These are phyloP conservation scores for Colletotrichum salicis DNA, from an alignment of 2,329 filamentous ascomycete genomes.

Conservation along the genomic window DNA sequence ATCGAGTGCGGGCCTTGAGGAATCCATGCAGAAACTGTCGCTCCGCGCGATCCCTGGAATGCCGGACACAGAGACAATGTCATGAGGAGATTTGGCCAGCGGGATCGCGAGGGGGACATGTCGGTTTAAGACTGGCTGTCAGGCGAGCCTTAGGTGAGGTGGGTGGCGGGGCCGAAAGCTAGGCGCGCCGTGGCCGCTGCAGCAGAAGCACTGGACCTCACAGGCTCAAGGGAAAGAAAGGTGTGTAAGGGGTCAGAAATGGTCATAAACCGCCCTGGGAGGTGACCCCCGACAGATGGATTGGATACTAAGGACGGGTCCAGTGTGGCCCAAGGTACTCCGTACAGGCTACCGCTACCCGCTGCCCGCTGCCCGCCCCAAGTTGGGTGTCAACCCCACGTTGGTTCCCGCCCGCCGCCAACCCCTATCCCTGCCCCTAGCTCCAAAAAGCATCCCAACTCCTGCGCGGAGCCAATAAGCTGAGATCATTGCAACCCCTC, in stretches of 20 bases:
- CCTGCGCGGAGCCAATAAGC: constrained; percentile 15
- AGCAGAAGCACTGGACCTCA: constrained; percentile 5
- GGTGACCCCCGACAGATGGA: constrained; percentile 1
- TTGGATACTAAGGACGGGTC: background rate
- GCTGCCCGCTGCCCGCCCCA: constrained; percentile 2
- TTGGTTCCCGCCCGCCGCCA: constrained; percentile 10
- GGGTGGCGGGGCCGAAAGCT: constrained; percentile 35
- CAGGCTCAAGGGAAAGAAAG: background rate
- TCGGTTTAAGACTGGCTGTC: constrained; percentile 28
- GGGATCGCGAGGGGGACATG: constrained; percentile 24
- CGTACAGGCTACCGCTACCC: background rate
- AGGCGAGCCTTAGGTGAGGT: background rate
- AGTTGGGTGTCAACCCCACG: constrained; percentile 22
- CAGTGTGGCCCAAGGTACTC: no score
- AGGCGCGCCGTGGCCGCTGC: constrained; percentile 26
- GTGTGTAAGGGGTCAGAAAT: background rate
- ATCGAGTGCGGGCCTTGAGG: constrained; percentile 67
- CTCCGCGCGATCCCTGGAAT: constrained; percentile 29
- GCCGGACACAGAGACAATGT: constrained; percentile 22
- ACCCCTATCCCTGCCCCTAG: constrained; percentile 27
- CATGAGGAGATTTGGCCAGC: constrained; percentile 18
- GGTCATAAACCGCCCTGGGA: constrained; percentile 18
- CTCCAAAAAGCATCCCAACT: constrained; percentile 14
- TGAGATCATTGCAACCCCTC: constrained; percentile 20
- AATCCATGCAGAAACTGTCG: constrained; percentile 53